phyloP scores from a whole-genome alignment of 805 yeast species.

The Yarrowia osloensis region DNA sequence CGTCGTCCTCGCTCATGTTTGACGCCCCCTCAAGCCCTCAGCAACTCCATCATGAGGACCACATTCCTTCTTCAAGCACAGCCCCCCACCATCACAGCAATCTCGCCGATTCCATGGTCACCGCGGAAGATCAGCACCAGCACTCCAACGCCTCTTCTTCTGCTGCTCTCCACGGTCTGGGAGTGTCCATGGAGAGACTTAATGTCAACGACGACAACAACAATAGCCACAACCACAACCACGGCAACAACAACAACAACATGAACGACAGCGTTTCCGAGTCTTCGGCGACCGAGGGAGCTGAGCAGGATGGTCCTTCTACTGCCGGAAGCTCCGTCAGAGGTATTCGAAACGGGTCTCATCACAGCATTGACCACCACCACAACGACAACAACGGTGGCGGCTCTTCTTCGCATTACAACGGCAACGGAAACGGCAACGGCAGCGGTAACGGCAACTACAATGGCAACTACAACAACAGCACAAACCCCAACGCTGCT shows the following conservation, averaged over 20 bases:
- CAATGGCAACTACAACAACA: neutral
- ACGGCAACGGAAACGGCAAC: neutral
- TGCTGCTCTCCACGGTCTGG: neutral
- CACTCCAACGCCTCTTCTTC: neutral
- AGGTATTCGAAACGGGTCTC: neutral
- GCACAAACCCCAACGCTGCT: slow-evolving; percentile 20
- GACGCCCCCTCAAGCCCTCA: neutral
- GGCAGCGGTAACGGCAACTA: neutral
- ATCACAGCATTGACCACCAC: neutral
- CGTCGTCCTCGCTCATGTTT: slow-evolving; percentile 19
- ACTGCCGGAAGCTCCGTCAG: neutral
- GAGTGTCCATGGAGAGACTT: slow-evolving; percentile 13
- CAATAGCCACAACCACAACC: neutral
- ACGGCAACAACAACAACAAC: neutral
- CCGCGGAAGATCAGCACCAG: neutral
- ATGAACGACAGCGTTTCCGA: neutral
- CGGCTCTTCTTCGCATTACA: too few species aligned
- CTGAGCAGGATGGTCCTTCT: neutral
- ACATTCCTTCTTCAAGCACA: neutral
- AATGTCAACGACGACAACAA: neutral
- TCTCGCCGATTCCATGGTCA: neutral
- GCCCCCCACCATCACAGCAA: neutral
- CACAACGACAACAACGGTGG: neutral
- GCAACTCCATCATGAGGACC: neutral
- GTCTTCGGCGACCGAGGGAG: neutral